Base-by-base conservation (phyloP, 2,329 filamentous ascomycete species). In the Alternaria viburni region DNA sequence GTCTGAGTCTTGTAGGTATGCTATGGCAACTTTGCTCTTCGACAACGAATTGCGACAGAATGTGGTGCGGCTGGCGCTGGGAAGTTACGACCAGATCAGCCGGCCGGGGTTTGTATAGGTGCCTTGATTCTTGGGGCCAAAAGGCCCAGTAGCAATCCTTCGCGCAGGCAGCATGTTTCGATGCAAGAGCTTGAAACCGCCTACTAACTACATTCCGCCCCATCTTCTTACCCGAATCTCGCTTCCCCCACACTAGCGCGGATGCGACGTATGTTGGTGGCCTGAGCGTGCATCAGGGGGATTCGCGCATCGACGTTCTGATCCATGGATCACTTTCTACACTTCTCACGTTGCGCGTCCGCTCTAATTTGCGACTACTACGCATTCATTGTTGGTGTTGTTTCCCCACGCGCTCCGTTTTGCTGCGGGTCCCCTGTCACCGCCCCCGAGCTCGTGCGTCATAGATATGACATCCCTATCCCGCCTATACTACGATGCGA, bases 121-220 rank as follows among this genome's bases (percentile, higher is more conserved):
- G 45, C 25, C 57, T 32, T 43, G 57, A 36, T 8, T 23, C n/a
- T 32, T 19, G 47, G 21, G 57, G 57, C 57, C 46, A 46, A 59
- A 51, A 52, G 13, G 13, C 30, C 57, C n/a, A 44, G 21, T 11
- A 52, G 32, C 49, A 30, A 59, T 59, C 47, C 57, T 59, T 54
- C 25, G 44, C 11, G 47, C 47, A 46, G 57, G 36, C 32, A 52
- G 46, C 56, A 12, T 28, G 23, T 59, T 32, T 59, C 19, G 32
- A 43, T 30, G 32, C 30, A 58, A 6, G 26, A 30, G n/a, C 46
- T 43, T 52, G 46, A 52, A 44, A 52, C 46, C n/a, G 19, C 6
- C 46, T 57, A 25, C 54, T 47, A 58, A 51, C 21, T 51, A 9
- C 11, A 51, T 52, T 9, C 23, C 46, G 15, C 56, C 46, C n/a